These are phyloP conservation scores for Aspergillus ostianus DNA, from an alignment of 495 filamentous ascomycete genomes.

Conservation along the genomic window DNA sequence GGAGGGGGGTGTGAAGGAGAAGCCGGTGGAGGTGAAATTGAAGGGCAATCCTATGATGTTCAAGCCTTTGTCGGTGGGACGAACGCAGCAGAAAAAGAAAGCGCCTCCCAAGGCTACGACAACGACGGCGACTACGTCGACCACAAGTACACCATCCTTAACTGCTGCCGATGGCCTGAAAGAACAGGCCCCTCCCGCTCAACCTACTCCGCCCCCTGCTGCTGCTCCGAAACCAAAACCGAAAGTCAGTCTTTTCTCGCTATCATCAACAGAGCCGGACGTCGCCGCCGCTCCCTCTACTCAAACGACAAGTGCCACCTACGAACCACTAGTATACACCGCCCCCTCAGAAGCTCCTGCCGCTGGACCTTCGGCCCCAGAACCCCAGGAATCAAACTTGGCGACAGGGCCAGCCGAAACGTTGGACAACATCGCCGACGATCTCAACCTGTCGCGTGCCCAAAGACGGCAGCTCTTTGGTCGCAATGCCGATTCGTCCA, in stretches of 20 bases:
- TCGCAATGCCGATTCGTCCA: conserved; percentile 44
- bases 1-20: conserved; percentile 24
- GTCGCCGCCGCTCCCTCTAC: conserved; percentile 8
- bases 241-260: conserved; percentile 64
- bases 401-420: conserved; percentile 34
- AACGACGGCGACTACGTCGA: conserved; percentile 14
- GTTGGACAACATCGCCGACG: conserved; percentile 63
- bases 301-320: conserved; percentile 23
- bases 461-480: conserved; percentile 82
- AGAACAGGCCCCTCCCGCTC: conserved; percentile 2
- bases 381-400: conserved; percentile 13
- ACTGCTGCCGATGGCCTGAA: background rate
- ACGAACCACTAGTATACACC: conserved; percentile 54
- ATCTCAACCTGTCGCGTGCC: conserved; percentile 70
- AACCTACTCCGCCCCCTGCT: conserved; percentile 14
- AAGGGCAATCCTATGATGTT: conserved; percentile 83
- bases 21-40: conserved; percentile 59
- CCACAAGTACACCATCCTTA: conserved; percentile 16
- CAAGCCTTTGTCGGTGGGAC: conserved; percentile 76
- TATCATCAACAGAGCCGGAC: conserved; percentile 31
- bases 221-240: conserved; percentile 37
- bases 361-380: conserved; percentile 23
- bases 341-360: conserved; percentile 26
- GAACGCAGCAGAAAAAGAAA: conserved; percentile 62
- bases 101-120: background rate